Conservation (phyloP, 2,329 filamentous ascomycete species). For the Didymella pinodella region DNA sequence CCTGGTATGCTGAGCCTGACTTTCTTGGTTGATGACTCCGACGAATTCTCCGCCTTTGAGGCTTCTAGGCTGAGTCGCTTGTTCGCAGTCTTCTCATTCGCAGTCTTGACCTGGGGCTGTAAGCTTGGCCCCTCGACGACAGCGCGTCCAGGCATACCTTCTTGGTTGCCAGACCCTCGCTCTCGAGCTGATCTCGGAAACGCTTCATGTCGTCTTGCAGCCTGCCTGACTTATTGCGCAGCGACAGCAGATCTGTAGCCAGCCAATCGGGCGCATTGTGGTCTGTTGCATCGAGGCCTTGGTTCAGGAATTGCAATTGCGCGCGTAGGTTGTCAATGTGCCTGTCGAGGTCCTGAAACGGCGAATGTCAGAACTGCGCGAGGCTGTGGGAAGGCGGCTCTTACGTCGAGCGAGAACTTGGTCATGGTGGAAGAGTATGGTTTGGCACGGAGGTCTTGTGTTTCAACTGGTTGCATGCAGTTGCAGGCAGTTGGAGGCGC, state of each 20-base stretch:
- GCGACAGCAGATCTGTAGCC: constrained; percentile 44
- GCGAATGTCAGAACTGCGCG: constrained; percentile 23
- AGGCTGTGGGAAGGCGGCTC: constrained; percentile 8
- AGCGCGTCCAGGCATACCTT: constrained; percentile 25
- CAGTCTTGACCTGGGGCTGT: constrained; percentile 26
- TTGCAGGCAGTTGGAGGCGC: constrained; percentile 9
- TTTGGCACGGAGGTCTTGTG: constrained; percentile 12
- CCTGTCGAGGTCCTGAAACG: constrained; percentile 41
- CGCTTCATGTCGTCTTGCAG: constrained; percentile 47
- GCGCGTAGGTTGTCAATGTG: constrained; percentile 44
- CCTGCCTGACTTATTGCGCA: constrained; percentile 45
- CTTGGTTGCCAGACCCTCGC: constrained; percentile 36
- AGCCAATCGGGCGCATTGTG: constrained; percentile 48
- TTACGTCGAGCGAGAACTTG: constrained; percentile 41
- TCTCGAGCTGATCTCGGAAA: constrained; percentile 41
- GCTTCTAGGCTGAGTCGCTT: constrained; percentile 44
- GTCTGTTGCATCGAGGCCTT: constrained; percentile 45
- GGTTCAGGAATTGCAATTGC: constrained; percentile 41
- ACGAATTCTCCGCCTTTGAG: constrained; percentile 17
- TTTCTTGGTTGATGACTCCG: constrained; percentile 11
- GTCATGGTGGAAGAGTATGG: constrained; percentile 31
- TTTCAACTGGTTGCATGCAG: constrained; percentile 15
- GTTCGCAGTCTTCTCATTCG: constrained; percentile 33
- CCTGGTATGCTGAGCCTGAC: constrained; percentile 21
- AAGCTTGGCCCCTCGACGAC: constrained; percentile 7